A percentile compares a stretch with the other conserved stretches of the same genome.
Evolutionary conservation across 306 rosid species (phyloP).

Genomic region (Vigna reflexopilosa): DNA sequence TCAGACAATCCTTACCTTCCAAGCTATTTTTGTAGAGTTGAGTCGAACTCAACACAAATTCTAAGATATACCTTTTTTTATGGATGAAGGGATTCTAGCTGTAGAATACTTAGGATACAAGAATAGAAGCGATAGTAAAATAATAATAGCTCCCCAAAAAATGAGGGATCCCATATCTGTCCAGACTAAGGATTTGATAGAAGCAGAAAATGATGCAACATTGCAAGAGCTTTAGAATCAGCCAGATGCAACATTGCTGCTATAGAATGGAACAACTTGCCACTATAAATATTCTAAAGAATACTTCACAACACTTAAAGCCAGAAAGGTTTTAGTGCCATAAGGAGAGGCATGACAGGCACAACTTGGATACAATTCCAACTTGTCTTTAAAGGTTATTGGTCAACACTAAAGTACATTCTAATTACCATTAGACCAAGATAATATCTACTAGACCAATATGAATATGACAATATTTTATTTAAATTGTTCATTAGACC

Average conservation of each 20-base stretch:
- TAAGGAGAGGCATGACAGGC: background rate
- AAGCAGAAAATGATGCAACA: background rate
- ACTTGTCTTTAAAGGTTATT: background rate
- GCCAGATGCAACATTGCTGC: background rate
- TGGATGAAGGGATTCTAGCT: slow-evolving; percentile 2
- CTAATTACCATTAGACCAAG: slow-evolving; percentile 8
- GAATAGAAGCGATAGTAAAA: background rate
- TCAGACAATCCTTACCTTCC: too few species aligned
- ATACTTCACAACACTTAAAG: background rate
- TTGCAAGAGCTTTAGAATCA: background rate
- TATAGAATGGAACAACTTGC: background rate
- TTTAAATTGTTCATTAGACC: slow-evolving; percentile 24
- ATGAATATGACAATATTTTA: background rate
- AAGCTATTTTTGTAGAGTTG: background rate
- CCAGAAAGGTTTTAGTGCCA: background rate
- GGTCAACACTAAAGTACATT: slow-evolving; percentile 8
- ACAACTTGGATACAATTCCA: slow-evolving; percentile 4
- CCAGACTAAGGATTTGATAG: background rate
- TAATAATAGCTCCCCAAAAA: background rate
- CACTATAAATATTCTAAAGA: slow-evolving; percentile 1
- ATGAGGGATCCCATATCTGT: background rate
- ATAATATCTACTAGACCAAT: slow-evolving; percentile 26
- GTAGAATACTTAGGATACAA: slow-evolving; percentile 1
- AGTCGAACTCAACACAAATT: background rate
- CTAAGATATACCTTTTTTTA: background rate